A percentile compares a stretch with the other conserved stretches of the same genome.
Conservation (phyloP, 2,329 filamentous ascomycete genomes). For the Aspergillus cejpii region DNA sequence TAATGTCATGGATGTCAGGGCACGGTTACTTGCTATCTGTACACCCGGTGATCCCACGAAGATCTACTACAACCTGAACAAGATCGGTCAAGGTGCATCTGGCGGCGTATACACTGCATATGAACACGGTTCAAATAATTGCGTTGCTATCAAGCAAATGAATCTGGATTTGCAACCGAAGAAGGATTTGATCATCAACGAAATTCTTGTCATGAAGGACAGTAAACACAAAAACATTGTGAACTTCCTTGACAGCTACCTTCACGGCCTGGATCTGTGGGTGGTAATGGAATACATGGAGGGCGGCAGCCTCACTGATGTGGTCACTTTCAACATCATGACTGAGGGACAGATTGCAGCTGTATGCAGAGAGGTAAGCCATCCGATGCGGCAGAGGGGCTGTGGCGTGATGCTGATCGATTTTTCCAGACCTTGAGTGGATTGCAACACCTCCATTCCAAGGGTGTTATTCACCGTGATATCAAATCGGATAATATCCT, state of each 20-base stretch:
- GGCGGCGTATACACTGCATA: conserved; percentile 92
- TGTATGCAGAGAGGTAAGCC: conserved; percentile 72
- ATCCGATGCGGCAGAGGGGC: neutral
- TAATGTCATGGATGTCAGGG: conserved; percentile 72
- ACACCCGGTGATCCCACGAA: conserved; percentile 81
- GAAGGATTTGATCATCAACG: conserved; percentile 98
- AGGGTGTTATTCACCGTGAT: conserved; percentile 95
- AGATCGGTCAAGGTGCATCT: conserved; percentile 95
- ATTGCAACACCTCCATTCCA: conserved; percentile 90
- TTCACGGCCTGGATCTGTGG: conserved; percentile 87
- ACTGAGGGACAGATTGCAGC: conserved; percentile 94
- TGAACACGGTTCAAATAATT: conserved; percentile 72
- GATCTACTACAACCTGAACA: conserved; percentile 79
- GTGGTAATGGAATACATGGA: conserved; percentile 99
- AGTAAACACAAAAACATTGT: conserved; percentile 98
- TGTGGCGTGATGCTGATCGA: conserved; percentile 13
- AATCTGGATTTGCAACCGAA: conserved; percentile 97
- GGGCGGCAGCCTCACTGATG: conserved; percentile 91
- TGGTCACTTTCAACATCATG: conserved; percentile 99
- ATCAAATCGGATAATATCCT: conserved; percentile 99
- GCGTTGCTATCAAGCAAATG: conserved; percentile 99
- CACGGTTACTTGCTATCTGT: conserved; percentile 80
- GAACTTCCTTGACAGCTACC: conserved; percentile 97
- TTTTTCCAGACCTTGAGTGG: conserved; percentile 65
- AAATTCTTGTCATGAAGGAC: conserved; percentile 98